These are phyloP conservation scores for Paulownia fortunei DNA, from an alignment of 257 asterid genomes.

Conservation along the genomic window DNA sequence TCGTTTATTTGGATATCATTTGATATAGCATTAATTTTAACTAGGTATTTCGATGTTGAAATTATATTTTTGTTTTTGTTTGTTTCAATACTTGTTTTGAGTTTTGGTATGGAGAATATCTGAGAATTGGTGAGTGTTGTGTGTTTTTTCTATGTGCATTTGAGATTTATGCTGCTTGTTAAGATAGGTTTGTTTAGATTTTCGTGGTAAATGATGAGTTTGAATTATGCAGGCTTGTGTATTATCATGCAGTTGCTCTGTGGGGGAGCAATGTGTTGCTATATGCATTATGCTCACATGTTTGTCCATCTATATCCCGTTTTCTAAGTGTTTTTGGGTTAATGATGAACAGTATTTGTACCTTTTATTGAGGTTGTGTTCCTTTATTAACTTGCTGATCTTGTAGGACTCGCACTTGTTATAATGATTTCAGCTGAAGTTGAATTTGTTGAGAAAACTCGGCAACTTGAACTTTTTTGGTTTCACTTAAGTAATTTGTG, in stretches of 20 bases:
- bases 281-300: background rate
- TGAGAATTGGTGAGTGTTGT: constrained; percentile 13
- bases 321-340: background rate
- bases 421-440: background rate
- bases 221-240: background rate
- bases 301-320: background rate
- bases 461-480: background rate
- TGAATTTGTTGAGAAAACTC: background rate
- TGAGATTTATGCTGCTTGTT: constrained; percentile 19
- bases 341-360: background rate
- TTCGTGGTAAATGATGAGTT: background rate
- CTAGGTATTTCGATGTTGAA: constrained; percentile 1
- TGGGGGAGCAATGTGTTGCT: background rate
- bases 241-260: background rate
- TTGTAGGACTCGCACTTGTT: background rate
- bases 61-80: background rate
- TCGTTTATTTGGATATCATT: background rate
- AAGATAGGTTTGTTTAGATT: background rate
- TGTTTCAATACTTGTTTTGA: background rate
- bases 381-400: background rate
- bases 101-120: background rate
- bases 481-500: background rate
- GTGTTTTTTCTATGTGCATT: background rate
- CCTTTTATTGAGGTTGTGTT: background rate
- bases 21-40: background rate